Evolutionary conservation across 1,139 yeast species (phyloP), one percentile per base, ranked within the genome.

Genomic region (Kodamaea sp.): DNA sequence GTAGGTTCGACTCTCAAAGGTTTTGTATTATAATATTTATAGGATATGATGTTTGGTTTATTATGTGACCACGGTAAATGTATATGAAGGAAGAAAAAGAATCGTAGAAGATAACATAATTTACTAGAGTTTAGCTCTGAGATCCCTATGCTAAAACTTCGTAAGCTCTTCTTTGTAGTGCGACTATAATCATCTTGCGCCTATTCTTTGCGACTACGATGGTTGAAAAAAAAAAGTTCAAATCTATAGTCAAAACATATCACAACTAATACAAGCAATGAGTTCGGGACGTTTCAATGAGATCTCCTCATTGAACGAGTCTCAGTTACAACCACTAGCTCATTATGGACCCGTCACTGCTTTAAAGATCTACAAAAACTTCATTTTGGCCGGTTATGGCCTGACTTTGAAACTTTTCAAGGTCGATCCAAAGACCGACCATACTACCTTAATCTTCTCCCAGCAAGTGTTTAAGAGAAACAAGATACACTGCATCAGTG

Each of bases 331-430:
- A 6, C 48, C 57, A 3, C 35, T 59, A 18, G 27, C 38, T n/a
- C 89, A 83, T 48, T 71, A 77, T 52, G 96, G 96, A 0, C 94
- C 96, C 0, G 80, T 86, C 0, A 80, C 94, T 1, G 74, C 83
- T 4, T 63, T 87, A 26, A 71, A 68, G 42, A 73, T 83, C 35
- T 46, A 55, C 26, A 45, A 52, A 2, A 42, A 62, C 4, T 49
- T 53, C 20, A 54, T 86, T 0, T 57, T 79, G n/a, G 82, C 78
- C 2, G 96, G 95, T 0, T 78, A 80, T 44, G 97, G 98, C 0
- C 84, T 94, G 1, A 56, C 58, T 7, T 55, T 88, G 35, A 74
- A 76, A 49, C 62, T 80, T 2, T 85, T 76, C 57, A 63, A 75
- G 41, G 32, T 55, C n/a, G 35, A 31, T 5, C 31, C 34, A 4